Evolutionary conservation across 2,329 filamentous ascomycete genomes (phyloP).

Genomic region (Aspergillus fumigatiaffinis): DNA sequence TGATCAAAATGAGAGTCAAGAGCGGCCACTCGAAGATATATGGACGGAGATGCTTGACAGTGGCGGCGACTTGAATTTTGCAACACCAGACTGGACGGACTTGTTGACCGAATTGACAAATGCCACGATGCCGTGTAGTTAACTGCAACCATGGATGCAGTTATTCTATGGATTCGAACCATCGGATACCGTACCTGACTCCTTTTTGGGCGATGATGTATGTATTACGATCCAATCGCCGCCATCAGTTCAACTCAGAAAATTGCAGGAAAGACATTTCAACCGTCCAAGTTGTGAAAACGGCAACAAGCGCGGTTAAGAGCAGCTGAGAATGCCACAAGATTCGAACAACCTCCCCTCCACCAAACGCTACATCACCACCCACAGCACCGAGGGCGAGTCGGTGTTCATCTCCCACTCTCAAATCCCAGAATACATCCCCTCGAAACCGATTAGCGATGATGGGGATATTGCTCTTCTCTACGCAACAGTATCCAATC

Average conservation of each 20-base stretch:
- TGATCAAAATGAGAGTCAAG: neutral
- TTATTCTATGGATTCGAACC: no score
- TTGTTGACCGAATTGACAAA: constrained; percentile 27
- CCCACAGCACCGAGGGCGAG: constrained; percentile 34
- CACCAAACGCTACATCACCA: constrained; percentile 38
- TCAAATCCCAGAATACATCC: constrained; percentile 32
- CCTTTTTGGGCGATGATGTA: neutral
- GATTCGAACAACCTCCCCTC: constrained; percentile 23
- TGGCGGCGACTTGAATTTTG: constrained; percentile 18
- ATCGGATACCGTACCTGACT: neutral
- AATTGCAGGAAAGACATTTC: neutral
- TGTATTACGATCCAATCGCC: neutral
- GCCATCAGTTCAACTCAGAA: neutral
- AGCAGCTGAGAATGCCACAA: constrained; percentile 9
- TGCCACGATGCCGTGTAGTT: constrained; percentile 15
- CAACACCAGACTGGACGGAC: constrained; percentile 27
- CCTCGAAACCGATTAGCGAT: constrained; percentile 22
- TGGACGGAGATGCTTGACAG: constrained; percentile 30
- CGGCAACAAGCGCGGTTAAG: neutral
- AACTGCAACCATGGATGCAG: neutral
- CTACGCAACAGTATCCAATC: constrained; percentile 27
- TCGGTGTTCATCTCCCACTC: constrained; percentile 33
- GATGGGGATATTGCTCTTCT: constrained; percentile 29
- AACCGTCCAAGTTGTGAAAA: neutral
- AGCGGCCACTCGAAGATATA: constrained; percentile 25